Conservation (phyloP, 805 yeast genomes). For the Myxozyma neotropica region DNA sequence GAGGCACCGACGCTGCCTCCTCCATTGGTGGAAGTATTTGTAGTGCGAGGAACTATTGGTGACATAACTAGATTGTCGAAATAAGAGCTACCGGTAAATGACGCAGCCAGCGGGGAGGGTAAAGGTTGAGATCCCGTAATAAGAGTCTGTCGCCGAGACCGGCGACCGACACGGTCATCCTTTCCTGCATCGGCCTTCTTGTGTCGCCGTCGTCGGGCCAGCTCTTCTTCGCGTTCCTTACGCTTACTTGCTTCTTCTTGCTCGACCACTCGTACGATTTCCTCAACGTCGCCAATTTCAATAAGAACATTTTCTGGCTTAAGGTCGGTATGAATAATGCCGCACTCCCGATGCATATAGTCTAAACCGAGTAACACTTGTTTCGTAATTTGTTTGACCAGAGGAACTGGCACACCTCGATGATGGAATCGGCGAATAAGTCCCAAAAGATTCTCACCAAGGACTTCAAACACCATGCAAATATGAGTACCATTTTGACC, state of each 20-base stretch:
- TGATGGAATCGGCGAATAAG: slow-evolving; percentile 76
- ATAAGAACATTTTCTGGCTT: slow-evolving; percentile 77
- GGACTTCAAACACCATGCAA: slow-evolving; percentile 95
- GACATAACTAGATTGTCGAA: slow-evolving; percentile 39
- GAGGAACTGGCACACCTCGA: slow-evolving; percentile 73
- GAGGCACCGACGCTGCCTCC: slow-evolving; percentile 1
- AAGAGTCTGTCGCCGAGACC: slow-evolving; percentile 71
- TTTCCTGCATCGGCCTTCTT: slow-evolving; percentile 11
- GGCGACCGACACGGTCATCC: slow-evolving; percentile 42
- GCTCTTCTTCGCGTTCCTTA: slow-evolving; percentile 47
- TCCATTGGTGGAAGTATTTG: slow-evolving; percentile 14
- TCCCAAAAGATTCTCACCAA: slow-evolving; percentile 90
- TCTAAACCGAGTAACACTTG: slow-evolving; percentile 75
- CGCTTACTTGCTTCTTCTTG: slow-evolving; percentile 54
- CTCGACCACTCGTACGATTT: slow-evolving; percentile 69
- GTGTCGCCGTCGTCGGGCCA: slow-evolving; percentile 23
- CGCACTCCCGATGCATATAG: slow-evolving; percentile 70
- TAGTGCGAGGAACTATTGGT: slow-evolving; percentile 33
- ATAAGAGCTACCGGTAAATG: slow-evolving; percentile 31
- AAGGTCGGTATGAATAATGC: slow-evolving; percentile 72
- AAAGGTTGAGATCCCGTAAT: slow-evolving; percentile 91
- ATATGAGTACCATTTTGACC: slow-evolving; percentile 94
- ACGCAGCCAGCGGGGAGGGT: slow-evolving; percentile 79
- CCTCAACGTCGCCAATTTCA: slow-evolving; percentile 82
- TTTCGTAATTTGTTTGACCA: slow-evolving; percentile 80